Conservation (phyloP, 495 filamentous ascomycete genomes). For the Lophium mytilinum region DNA sequence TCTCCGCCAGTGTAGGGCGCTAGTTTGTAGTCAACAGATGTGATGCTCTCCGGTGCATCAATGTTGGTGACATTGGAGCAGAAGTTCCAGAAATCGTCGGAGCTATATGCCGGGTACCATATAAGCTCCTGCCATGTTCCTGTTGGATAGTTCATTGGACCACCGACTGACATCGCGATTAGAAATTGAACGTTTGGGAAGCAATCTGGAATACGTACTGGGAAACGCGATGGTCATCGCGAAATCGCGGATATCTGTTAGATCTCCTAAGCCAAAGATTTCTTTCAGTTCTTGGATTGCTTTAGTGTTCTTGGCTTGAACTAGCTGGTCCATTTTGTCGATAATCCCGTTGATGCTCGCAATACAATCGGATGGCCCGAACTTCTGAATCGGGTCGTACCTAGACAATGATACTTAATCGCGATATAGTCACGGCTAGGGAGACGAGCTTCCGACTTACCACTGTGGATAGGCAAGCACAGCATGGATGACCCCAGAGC, state of each 20-base stretch:
- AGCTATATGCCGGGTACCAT: constrained; percentile 32
- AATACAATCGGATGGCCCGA: constrained; percentile 49
- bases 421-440: not conserved
- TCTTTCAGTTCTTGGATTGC: constrained; percentile 48
- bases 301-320: constrained; percentile 39
- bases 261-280: constrained; percentile 49
- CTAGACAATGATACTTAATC: not conserved
- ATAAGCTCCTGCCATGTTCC: constrained; percentile 45
- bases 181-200: not conserved
- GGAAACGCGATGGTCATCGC: constrained; percentile 32
- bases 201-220: not conserved
- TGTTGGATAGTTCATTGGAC: constrained; percentile 41
- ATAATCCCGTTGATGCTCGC: constrained; percentile 48
- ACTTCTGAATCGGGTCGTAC: constrained; percentile 55
- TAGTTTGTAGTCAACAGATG: constrained; percentile 35
- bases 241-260: constrained; percentile 54
- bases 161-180: constrained; percentile 17
- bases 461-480: constrained; percentile 66
- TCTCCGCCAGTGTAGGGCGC: constrained; percentile 41
- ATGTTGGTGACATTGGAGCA: constrained; percentile 43
- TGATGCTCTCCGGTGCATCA: constrained; percentile 36
- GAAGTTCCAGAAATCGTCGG: constrained; percentile 42
- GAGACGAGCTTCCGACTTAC: not conserved
- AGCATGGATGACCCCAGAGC: constrained; percentile 59
- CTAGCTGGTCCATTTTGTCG: constrained; percentile 52